Evolutionary conservation across 495 filamentous ascomycete genomes (phyloP), one percentile per base, ranked within the genome.

Genomic region (Aspergillus asperescens): DNA sequence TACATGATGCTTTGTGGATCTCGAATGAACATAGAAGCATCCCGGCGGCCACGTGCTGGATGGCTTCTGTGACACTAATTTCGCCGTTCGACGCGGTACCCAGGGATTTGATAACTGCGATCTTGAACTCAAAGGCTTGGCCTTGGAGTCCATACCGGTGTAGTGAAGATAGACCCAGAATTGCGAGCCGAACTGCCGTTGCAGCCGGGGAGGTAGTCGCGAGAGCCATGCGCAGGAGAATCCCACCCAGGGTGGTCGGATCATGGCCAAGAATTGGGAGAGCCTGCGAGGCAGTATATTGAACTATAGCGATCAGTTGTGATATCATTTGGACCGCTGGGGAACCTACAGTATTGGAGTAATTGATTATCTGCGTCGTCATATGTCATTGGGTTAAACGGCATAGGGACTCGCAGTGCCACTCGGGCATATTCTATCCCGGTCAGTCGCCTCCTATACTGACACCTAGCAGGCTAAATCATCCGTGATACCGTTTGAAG

Each of bases 1-100:
- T 53, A 38, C 55, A 58, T 5, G 55, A 49, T 16, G 50, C 49
- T 22, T 29, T 51, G 28, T 53, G 44, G 39, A 57, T 57, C 32
- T 58, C 55, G 15, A 58, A 58, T 7, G 55, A 58, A 39, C 49
- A 53, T 4, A 58, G 15, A 7, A 58, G 49, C 55, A 58, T 58
- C 1, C 55, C 55, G 0, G 55, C 50, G 22, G 55, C 55, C 24
- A 58, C 29, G 48, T 53, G 55, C 25, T 58, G 55, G 5, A 51
- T 28, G 18, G 49, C 50, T 34, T 49, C 49, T 5, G 31, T n/a
- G 2, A 38, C 19, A 12, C 49, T 40, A 29, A 58, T 58, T 15
- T 9, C 13, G 20, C 12, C 22, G 10, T 34, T 18, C 16, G 55
- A 38, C 12, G 55, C 49, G 3, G 37, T 38, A 3, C 25, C 19